Evolutionary conservation across 2,329 filamentous ascomycete species (phyloP), one percentile per base, ranked within the genome.

Genomic region (Elsinoe perseae): DNA sequence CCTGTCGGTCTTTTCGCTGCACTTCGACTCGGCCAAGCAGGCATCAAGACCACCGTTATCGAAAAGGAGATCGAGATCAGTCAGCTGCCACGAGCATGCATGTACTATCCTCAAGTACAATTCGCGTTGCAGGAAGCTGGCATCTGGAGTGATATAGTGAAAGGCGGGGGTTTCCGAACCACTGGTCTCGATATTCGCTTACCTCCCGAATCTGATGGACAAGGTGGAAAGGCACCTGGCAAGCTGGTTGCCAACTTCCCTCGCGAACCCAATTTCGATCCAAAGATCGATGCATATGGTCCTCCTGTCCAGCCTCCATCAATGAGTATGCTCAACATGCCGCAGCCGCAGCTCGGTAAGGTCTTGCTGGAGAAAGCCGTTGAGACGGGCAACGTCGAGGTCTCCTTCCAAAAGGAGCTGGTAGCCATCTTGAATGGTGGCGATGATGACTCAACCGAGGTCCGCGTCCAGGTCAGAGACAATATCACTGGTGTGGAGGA

Each of bases 1-100:
- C 71, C 69, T 46, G 69, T 73, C 1, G 71, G 72, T 20, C 68
- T 72, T 20, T 69, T 74, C 54, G 68, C 70, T 40, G 70, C 71
- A 6, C 65, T 72, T 23, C 68, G 71, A 23, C 67, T 75, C 30
- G 61, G 64, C 1, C 66, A 70, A 58, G 66, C 67, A 1, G 56
- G 62, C 6, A 65, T 72, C 21, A 61, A 65, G n/a, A 66, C 67
- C 38, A 61, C 57, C 16, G 61, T 73, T 46, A 60, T 74, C 43
- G 68, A 67, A 54, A 60, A 40, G 3, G 46, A 50, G 57, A 40
- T 42, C 21, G 55, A 36, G 21, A 48, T 64, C 44, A 50, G 59
- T 16, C 52, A 61, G 7, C 64, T 65, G 1, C 68, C 70, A 9
- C 66, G 69, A 56, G 70, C 71, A 55, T 71, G 71, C 64, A 68